Evolutionary conservation across 2,329 filamentous ascomycete genomes (phyloP).

Genomic region (Paecilomyces formosus): DNA sequence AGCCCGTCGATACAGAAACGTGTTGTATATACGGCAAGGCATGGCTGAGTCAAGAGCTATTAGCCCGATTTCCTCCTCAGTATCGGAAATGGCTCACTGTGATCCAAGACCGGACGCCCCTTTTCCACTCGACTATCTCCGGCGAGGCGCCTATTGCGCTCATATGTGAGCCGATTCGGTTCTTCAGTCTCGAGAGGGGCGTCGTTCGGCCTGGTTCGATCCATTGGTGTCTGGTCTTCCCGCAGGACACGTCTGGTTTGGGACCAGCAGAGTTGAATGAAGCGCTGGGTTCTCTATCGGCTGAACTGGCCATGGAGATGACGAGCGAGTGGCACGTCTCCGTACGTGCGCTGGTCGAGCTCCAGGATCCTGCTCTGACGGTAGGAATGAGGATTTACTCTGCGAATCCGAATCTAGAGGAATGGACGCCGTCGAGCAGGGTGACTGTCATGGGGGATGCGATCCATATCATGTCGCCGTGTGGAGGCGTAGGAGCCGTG

Average conservation of each 20-base stretch:
- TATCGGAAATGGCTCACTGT: background rate
- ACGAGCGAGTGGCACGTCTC: background rate
- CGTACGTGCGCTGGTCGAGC: background rate
- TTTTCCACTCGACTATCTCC: background rate
- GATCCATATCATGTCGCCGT: constrained; percentile 36
- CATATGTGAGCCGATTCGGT: background rate
- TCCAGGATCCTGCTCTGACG: background rate
- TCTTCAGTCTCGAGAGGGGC: background rate
- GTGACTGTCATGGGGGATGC: constrained; percentile 37
- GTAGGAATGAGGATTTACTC: background rate
- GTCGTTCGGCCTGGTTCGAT: background rate
- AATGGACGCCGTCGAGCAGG: constrained; percentile 18
- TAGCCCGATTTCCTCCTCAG: constrained; percentile 1
- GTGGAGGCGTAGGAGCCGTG: constrained; percentile 36
- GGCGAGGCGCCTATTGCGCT: background rate
- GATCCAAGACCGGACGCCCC: background rate
- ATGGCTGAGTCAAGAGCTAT: constrained; percentile 1
- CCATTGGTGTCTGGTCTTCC: background rate
- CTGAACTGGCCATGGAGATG: background rate
- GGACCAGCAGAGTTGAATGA: background rate
- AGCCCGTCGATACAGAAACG: constrained; percentile 24
- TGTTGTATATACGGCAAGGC: constrained; percentile 34
- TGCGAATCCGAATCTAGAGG: background rate
- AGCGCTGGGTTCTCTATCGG: background rate
- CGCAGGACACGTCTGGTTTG: background rate